A percentile compares a stretch with the other conserved stretches of the same genome.
Conservation (phyloP, 768 basidiomycete species). For the Calocera viscosa region DNA sequence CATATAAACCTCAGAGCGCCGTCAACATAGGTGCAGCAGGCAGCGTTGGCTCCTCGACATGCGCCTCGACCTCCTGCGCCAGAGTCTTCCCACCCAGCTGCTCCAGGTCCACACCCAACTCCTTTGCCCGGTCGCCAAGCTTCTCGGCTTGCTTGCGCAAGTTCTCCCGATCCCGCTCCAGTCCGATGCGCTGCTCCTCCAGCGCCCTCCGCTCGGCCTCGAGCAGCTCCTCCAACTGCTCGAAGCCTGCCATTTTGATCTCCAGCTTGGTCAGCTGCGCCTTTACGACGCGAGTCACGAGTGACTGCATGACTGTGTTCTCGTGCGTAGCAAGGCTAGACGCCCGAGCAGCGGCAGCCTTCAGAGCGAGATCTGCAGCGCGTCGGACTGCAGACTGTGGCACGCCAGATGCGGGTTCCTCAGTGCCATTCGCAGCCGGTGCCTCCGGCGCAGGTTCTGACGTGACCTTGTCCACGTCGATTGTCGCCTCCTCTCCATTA, state of each 20-base stretch:
- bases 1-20: neutral
- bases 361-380: slow-evolving; percentile 77
- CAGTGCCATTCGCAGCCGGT: slow-evolving; percentile 22
- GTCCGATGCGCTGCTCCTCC: slow-evolving; percentile 65
- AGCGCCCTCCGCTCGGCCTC: slow-evolving; percentile 80
- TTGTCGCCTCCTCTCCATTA: slow-evolving; percentile 27
- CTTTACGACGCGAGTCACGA: slow-evolving; percentile 70
- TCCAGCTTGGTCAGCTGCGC: slow-evolving; percentile 67
- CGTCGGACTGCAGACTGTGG: slow-evolving; percentile 66
- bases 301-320: slow-evolving; percentile 62
- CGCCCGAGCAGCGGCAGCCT: slow-evolving; percentile 79
- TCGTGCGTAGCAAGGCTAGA: slow-evolving; percentile 67
- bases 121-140: slow-evolving; percentile 23
- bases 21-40: neutral
- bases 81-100: slow-evolving; percentile 7
- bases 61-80: neutral
- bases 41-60: neutral
- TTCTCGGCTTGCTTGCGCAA: slow-evolving; percentile 20
- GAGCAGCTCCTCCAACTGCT: slow-evolving; percentile 79
- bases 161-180: slow-evolving; percentile 57
- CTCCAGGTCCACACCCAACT: slow-evolving; percentile 12
- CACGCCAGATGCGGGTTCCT: neutral
- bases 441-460: slow-evolving; percentile 28
- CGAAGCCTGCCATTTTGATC: slow-evolving; percentile 88
- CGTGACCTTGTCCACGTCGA: slow-evolving; percentile 37